phyloP scores from a whole-genome alignment of 768 basidiomycete genomes.

The Cystofilobasidium ferigula region DNA sequence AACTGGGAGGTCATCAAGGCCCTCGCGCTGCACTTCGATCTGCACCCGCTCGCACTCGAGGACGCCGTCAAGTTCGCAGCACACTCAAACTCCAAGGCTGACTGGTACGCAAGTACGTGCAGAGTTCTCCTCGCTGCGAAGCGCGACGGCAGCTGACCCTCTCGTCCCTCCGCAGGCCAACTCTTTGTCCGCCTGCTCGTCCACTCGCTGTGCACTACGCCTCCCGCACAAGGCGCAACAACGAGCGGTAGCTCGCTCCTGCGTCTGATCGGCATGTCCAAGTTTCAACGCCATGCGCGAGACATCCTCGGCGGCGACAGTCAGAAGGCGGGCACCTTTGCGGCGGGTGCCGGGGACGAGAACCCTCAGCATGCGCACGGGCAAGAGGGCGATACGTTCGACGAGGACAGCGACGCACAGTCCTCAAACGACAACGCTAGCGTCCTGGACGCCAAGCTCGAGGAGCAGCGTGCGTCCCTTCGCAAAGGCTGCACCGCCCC shows the following conservation, averaged over 20 bases:
- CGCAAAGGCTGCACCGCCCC: too few species aligned
- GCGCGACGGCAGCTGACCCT: background rate
- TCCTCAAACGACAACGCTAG: background rate
- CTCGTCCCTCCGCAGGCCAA: constrained; percentile 2
- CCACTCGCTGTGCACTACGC: constrained; percentile 17
- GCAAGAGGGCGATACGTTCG: background rate
- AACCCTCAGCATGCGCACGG: constrained; percentile 1
- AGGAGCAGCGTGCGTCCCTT: too few species aligned
- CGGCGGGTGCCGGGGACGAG: background rate
- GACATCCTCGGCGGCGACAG: constrained; percentile 19
- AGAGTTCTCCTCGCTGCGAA: background rate
- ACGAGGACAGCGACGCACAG: background rate
- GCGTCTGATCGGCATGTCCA: constrained; percentile 1
- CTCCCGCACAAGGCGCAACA: background rate
- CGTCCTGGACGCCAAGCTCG: constrained; percentile 2
- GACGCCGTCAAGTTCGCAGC: constrained; percentile 18
- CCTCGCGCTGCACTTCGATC: constrained; percentile 10
- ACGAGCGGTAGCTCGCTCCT: background rate
- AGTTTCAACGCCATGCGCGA: constrained; percentile 10
- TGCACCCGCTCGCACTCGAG: constrained; percentile 22
- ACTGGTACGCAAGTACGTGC: background rate
- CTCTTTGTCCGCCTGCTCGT: constrained; percentile 17
- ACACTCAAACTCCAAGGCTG: constrained; percentile 19
- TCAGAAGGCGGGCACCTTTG: constrained; percentile 19
- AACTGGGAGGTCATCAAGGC: constrained; percentile 23